A percentile compares a stretch with the other conserved stretches of the same genome.
Evolutionary conservation across 1,139 yeast genomes (phyloP).

Genomic region (Barnettozyma hawaiiensis): DNA sequence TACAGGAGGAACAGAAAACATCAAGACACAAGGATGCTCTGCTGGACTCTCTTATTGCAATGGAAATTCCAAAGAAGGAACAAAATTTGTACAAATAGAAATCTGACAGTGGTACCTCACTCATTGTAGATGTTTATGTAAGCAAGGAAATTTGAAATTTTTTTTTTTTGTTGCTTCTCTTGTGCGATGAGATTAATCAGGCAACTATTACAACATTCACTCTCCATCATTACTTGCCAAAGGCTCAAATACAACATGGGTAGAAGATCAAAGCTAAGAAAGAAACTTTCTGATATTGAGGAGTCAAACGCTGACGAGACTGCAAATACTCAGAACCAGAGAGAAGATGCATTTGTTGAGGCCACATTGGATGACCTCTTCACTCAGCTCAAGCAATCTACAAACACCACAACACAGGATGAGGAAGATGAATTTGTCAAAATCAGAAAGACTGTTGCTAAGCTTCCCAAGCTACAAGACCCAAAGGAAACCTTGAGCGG

Average conservation of each 20-base stretch:
- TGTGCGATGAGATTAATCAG: no score
- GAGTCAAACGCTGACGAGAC: background rate
- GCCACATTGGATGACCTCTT: slow-evolving; percentile 33
- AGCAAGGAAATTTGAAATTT: background rate
- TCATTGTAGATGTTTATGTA: no score
- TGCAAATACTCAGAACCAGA: background rate
- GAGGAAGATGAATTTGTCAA: slow-evolving; percentile 21
- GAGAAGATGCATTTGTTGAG: slow-evolving; percentile 11
- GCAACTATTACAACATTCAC: no score
- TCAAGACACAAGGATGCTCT: slow-evolving; percentile 57
- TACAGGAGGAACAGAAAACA: slow-evolving; percentile 17
- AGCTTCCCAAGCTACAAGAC: slow-evolving; percentile 22
- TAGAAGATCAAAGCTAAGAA: background rate
- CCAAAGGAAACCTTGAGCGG: slow-evolving; percentile 10
- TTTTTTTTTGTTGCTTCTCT: no score
- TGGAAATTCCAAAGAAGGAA: slow-evolving; percentile 10
- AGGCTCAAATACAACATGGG: background rate
- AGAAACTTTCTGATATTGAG: slow-evolving; percentile 4
- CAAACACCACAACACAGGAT: slow-evolving; percentile 10
- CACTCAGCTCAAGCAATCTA: slow-evolving; percentile 29
- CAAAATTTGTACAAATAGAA: slow-evolving; percentile 2
- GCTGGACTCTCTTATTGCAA: slow-evolving; percentile 36
- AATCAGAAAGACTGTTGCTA: slow-evolving; percentile 21
- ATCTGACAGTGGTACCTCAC: no score
- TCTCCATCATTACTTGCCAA: no score